Evolutionary conservation across 2,329 filamentous ascomycete genomes (phyloP), one percentile per base, ranked within the genome.

Genomic region (Colletotrichum scovillei): DNA sequence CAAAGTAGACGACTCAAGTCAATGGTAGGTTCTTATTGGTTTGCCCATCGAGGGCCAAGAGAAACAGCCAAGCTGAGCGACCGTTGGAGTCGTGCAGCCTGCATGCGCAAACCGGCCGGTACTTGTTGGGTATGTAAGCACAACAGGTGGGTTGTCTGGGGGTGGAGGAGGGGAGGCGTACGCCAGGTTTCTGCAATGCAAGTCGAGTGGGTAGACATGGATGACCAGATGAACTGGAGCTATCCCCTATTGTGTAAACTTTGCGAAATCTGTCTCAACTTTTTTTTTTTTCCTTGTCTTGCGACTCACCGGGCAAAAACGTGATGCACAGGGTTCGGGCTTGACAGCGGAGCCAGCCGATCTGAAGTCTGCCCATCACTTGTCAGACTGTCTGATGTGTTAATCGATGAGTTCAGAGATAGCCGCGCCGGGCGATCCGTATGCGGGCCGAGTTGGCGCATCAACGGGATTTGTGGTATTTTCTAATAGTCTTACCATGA

Each of bases 111-210:
- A 49, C 42, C 42, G 32, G 28, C 26, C 57, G 49, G 28, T 49
- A 55, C n/a, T 24, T 46, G 32, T 16, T 14, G 38, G 38, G 38
- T 42, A 42, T 42, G 42, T 49, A 49, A 49, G 42, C 19, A 49
- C 42, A 22, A 49, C 42, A 49, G 42, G 58, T 56, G 58, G 66
- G 58, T 63, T 46, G 30, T 68, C 66, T 68, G 66, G 58, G 66
- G 57, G 26, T 68, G 66, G 58, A 59, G 49, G 26, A 66, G 63
- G 11, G 19, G 32, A 24, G 14, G n/a, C 9, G 32, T 22, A 49
- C 19, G 22, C 30, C 38, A 30, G 49, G 19, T 24, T 9, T 14
- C 16, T 42, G 58, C 30, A 42, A 22, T 42, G 57, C 35, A 19
- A 42, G 58, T 42, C 35, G 4, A 19, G 11, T n/a, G 30, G n/a